These are phyloP conservation scores for Xylaria nigripes DNA, from an alignment of 495 filamentous ascomycete genomes.

Conservation along the genomic window DNA sequence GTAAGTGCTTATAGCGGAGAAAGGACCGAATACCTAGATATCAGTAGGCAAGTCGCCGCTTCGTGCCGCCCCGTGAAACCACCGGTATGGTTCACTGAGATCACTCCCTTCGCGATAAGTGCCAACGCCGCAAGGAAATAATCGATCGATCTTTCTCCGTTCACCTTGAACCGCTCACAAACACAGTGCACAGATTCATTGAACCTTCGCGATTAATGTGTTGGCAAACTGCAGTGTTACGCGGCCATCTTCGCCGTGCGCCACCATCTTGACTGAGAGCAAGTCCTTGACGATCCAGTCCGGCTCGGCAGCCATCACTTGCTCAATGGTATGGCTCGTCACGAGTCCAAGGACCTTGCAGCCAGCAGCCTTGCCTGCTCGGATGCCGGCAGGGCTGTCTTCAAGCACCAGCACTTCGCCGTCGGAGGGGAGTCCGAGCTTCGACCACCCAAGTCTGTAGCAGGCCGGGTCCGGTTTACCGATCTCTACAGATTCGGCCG, in stretches of 20 bases:
- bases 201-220: constrained; percentile 17
- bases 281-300: constrained; percentile 87
- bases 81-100: not conserved
- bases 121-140: not conserved
- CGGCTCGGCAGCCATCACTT: constrained; percentile 63
- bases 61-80: not conserved
- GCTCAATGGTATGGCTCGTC: constrained; percentile 70
- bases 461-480: constrained; percentile 88
- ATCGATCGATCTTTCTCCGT: constrained; percentile 7
- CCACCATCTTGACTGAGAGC: constrained; percentile 55
- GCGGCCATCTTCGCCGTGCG: constrained; percentile 29
- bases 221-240: constrained; percentile 47
- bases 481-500: constrained; percentile 73
- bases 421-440: constrained; percentile 44
- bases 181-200: not conserved
- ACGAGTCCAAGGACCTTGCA: constrained; percentile 82
- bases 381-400: constrained; percentile 88
- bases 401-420: constrained; percentile 69
- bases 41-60: not conserved
- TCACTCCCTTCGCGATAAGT: not conserved
- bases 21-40: not conserved
- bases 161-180: not conserved
- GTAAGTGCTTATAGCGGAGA: not conserved
- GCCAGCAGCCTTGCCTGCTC: constrained; percentile 78
- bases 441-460: constrained; percentile 63